Conservation (phyloP, 129 eudicot genomes). For the Rutidosis leptorrhynchoides region DNA sequence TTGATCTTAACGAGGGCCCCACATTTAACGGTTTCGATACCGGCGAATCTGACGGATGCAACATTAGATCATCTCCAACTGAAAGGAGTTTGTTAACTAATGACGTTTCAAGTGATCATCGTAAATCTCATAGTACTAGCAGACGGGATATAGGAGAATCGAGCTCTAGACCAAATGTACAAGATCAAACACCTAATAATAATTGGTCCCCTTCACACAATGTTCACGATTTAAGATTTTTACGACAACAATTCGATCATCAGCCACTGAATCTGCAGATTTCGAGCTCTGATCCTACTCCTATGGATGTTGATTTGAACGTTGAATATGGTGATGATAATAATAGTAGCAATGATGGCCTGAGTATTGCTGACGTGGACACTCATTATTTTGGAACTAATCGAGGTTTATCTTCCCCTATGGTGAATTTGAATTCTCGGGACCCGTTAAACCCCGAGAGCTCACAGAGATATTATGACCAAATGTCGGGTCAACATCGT, state of each 20-base stretch:
- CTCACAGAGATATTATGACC: conserved; percentile 39
- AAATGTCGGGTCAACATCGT: conserved; percentile 26
- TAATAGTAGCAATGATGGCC: conserved; percentile 18
- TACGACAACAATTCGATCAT: conserved; percentile 31
- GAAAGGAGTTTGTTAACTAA: conserved; percentile 51
- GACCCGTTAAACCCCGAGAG: conserved; percentile 32
- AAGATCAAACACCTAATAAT: conserved; percentile 22
- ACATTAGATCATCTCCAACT: conserved; percentile 46
- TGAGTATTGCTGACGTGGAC: conserved; percentile 26
- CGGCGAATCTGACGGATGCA: conserved; percentile 44
- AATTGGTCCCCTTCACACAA: conserved; percentile 30
- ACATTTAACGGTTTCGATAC: conserved; percentile 33
- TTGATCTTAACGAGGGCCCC: conserved; percentile 69
- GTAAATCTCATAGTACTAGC: conserved; percentile 38
- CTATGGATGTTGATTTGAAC: conserved; percentile 37
- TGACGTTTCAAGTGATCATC: conserved; percentile 38
- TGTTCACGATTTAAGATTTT: conserved; percentile 31
- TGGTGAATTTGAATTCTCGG: conserved; percentile 20
- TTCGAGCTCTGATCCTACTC: conserved; percentile 26
- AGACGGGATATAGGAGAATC: conserved; percentile 72
- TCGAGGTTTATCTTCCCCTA: conserved; percentile 40
- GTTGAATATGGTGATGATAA: conserved; percentile 35
- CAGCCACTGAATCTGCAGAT: conserved; percentile 23
- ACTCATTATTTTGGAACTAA: conserved; percentile 37
- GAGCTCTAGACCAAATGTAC: conserved; percentile 54